phyloP scores from a whole-genome alignment of 306 rosid species.

The Quillaja saponaria region DNA sequence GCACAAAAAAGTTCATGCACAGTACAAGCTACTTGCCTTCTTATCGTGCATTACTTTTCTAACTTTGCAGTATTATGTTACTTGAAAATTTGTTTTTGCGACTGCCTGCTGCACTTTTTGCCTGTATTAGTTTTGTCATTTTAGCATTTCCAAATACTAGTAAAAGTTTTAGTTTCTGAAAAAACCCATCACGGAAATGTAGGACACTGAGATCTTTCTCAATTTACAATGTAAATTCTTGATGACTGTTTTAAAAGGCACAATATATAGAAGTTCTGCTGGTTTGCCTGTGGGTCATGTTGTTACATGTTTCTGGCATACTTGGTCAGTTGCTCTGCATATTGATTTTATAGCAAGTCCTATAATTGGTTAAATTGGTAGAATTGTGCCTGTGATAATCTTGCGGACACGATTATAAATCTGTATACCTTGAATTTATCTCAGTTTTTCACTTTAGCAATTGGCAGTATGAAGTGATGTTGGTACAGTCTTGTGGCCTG shows the following conservation, averaged over 20 bases:
- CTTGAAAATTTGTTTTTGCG: slow-evolving; percentile 13
- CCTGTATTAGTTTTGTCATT: slow-evolving; percentile 19
- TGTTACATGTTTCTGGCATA: neutral
- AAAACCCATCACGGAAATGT: no score
- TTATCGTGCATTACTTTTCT: slow-evolving; percentile 7
- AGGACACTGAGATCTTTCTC: no score
- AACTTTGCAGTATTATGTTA: slow-evolving; percentile 22
- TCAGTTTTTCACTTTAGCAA: neutral
- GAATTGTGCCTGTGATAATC: neutral
- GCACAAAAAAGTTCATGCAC: slow-evolving; percentile 52
- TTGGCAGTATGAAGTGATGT: neutral
- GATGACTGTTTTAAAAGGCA: slow-evolving; percentile 1
- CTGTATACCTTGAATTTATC: neutral
- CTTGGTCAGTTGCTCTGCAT: slow-evolving; percentile 8
- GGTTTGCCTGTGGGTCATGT: slow-evolving; percentile 3
- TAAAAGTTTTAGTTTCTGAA: neutral
- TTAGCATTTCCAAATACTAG: neutral
- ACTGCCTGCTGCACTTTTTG: slow-evolving; percentile 22
- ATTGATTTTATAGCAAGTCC: no score
- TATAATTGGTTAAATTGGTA: neutral
- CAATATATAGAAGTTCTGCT: slow-evolving; percentile 1
- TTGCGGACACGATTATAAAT: neutral
- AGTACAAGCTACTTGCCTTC: slow-evolving; percentile 49
- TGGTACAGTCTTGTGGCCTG: neutral
- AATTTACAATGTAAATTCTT: no score